Conservation (phyloP, 768 basidiomycete genomes). For the Agrocybe praecox region DNA sequence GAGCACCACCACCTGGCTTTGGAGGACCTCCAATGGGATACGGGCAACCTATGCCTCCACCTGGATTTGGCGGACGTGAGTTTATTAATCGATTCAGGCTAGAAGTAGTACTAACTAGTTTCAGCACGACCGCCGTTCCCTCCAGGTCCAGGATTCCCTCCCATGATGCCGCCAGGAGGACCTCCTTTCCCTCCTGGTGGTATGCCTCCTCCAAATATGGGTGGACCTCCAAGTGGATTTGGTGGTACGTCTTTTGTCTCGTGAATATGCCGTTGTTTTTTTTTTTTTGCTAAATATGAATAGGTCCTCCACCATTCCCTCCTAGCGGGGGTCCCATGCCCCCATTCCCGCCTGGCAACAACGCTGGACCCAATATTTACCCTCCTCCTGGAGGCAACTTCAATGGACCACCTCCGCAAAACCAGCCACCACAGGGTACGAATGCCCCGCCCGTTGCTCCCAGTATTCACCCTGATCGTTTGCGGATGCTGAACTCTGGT, state of each 20-base stretch:
- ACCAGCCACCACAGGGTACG: constrained; percentile 27
- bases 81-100: constrained; percentile 12
- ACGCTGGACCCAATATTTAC: constrained; percentile 33
- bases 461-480: constrained; percentile 82
- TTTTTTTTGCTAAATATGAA: constrained; percentile 5
- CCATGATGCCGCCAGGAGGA: constrained; percentile 53
- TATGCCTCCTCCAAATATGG: constrained; percentile 46
- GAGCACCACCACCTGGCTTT: constrained; percentile 51
- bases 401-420: constrained; percentile 36
- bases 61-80: constrained; percentile 57
- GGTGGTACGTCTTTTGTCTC: constrained; percentile 12
- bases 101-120: constrained; percentile 5
- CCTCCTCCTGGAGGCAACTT: constrained; percentile 32
- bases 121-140: constrained; percentile 73
- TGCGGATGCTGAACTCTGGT: constrained; percentile 70
- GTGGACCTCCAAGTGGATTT: constrained; percentile 33
- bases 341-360: constrained; percentile 43
- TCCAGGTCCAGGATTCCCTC: constrained; percentile 60
- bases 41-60: constrained; percentile 52
- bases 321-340: constrained; percentile 49
- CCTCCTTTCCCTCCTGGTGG: constrained; percentile 78
- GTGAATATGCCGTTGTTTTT: not conserved
- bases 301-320: constrained; percentile 55
- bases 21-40: constrained; percentile 52
- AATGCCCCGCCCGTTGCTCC: constrained; percentile 43